These are phyloP conservation scores for Talaromyces thailandensis DNA, from an alignment of 495 filamentous ascomycete species.

Conservation along the genomic window DNA sequence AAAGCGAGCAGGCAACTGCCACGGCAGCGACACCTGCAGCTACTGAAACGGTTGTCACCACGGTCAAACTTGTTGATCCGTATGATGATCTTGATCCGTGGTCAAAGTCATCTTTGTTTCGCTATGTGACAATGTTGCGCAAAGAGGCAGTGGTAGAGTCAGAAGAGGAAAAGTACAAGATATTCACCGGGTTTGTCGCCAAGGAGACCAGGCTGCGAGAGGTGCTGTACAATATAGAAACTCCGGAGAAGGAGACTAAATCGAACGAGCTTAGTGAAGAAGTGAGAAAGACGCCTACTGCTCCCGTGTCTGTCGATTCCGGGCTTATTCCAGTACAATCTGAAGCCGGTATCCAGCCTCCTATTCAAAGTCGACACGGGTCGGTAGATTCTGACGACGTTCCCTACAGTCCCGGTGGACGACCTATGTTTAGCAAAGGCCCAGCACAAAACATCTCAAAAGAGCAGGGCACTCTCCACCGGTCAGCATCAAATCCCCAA, in stretches of 20 bases:
- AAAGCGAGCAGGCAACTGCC: neutral
- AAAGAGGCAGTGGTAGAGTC: conserved; percentile 43
- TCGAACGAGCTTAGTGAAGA: conserved; percentile 2
- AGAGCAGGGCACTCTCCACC: conserved; percentile 5
- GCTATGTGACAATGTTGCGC: conserved; percentile 43
- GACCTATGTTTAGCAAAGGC: conserved; percentile 24
- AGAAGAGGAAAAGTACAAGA: conserved; percentile 40
- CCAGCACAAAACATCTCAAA: neutral
- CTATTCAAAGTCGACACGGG: neutral
- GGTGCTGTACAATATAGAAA: conserved; percentile 42
- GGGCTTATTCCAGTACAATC: conserved; percentile 7
- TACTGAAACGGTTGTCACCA: conserved; percentile 1
- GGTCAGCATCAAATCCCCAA: conserved; percentile 15
- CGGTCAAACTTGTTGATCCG: conserved; percentile 22
- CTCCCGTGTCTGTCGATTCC: conserved; percentile 5
- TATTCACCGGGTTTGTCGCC: conserved; percentile 41
- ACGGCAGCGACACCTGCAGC: neutral
- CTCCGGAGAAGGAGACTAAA: conserved; percentile 9
- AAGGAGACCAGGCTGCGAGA: conserved; percentile 45
- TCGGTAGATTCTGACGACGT: conserved; percentile 20
- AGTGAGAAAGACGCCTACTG: neutral
- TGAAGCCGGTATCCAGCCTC: conserved; percentile 1
- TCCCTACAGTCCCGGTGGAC: conserved; percentile 41
- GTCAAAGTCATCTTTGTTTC: conserved; percentile 42
- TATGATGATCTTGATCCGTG: conserved; percentile 44